phyloP scores from a whole-genome alignment of 2,329 filamentous ascomycete genomes.

The Capronia epimyces region DNA sequence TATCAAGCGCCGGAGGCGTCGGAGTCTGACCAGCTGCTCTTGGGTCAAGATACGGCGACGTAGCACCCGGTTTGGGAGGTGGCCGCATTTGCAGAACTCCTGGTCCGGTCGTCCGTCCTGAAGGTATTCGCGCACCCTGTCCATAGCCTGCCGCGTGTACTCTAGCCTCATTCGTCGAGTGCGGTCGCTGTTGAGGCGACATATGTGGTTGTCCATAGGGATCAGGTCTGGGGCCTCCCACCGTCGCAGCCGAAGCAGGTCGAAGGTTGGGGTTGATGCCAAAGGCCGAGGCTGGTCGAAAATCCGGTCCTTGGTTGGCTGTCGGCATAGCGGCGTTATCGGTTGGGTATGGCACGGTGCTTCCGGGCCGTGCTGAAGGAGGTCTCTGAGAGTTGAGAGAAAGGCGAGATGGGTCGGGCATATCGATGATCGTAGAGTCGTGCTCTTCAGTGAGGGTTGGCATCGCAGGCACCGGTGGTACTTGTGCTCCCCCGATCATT shows the following conservation, averaged over 20 bases:
- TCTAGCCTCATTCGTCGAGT: constrained; percentile 14
- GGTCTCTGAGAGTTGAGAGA: constrained; percentile 33
- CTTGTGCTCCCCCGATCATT: constrained; percentile 29
- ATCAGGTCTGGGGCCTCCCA: constrained; percentile 23
- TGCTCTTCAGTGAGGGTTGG: constrained; percentile 36
- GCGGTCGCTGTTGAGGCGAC: constrained; percentile 22
- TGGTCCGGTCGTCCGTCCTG: constrained; percentile 10
- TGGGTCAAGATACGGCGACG: constrained; percentile 22
- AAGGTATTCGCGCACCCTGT: constrained; percentile 18
- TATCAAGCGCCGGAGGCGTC: constrained; percentile 38
- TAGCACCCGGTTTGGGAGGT: constrained; percentile 31
- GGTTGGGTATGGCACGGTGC: constrained; percentile 41
- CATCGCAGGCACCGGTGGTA: constrained; percentile 38
- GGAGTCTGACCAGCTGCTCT: constrained; percentile 20
- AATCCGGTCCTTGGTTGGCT: constrained; percentile 33
- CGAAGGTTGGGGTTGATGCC: constrained; percentile 46
- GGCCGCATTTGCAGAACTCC: constrained; percentile 14
- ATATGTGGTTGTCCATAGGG: constrained; percentile 18
- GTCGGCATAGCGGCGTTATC: constrained; percentile 32
- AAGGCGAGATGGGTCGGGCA: constrained; percentile 46
- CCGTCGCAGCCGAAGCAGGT: constrained; percentile 33
- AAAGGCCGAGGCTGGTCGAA: constrained; percentile 44
- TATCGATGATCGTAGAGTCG: constrained; percentile 37
- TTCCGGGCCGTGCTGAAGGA: constrained; percentile 19
- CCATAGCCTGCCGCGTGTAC: constrained; percentile 32